Conservation (phyloP, 129 eudicot genomes). For the Escallonia herrerae region DNA sequence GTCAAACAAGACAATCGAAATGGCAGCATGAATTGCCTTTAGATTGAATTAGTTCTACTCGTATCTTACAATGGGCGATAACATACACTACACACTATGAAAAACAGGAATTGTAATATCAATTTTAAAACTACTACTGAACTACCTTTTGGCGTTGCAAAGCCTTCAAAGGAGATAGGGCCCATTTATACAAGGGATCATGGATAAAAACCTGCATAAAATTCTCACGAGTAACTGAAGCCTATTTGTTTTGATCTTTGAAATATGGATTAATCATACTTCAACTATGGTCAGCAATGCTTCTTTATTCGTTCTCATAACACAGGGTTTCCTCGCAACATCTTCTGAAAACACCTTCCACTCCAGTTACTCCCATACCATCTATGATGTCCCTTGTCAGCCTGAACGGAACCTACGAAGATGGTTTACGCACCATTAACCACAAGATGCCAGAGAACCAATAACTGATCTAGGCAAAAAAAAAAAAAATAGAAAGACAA, state of each 20-base stretch:
- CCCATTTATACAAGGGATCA: slow-evolving; percentile 97
- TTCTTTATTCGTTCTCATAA: slow-evolving; percentile 93
- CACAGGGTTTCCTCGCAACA: slow-evolving; percentile 95
- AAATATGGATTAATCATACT: slow-evolving; percentile 22
- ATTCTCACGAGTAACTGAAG: slow-evolving; percentile 8
- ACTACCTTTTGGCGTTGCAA: slow-evolving; percentile 91
- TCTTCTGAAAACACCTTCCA: slow-evolving; percentile 96
- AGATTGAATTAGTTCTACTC: too few relatives aligned
- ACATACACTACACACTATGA: too few relatives aligned
- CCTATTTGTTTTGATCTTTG: too few relatives aligned
- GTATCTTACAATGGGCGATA: too few relatives aligned
- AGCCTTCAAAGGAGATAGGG: slow-evolving; percentile 91
- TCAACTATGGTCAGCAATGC: slow-evolving; percentile 86
- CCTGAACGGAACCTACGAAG: slow-evolving; percentile 79
- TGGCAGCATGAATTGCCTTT: too few relatives aligned
- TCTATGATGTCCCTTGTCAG: slow-evolving; percentile 91
- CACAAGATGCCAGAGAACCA: neutral
- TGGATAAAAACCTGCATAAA: slow-evolving; percentile 89
- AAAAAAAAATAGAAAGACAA: neutral
- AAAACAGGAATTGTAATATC: too few relatives aligned
- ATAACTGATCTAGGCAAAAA: neutral
- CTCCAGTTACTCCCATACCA: slow-evolving; percentile 98
- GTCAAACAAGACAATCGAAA: too few relatives aligned
- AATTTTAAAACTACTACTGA: neutral
- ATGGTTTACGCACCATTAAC: neutral